phyloP scores from a whole-genome alignment of 164 flowering plant genomes.

The Kingdonia uniflora region DNA sequence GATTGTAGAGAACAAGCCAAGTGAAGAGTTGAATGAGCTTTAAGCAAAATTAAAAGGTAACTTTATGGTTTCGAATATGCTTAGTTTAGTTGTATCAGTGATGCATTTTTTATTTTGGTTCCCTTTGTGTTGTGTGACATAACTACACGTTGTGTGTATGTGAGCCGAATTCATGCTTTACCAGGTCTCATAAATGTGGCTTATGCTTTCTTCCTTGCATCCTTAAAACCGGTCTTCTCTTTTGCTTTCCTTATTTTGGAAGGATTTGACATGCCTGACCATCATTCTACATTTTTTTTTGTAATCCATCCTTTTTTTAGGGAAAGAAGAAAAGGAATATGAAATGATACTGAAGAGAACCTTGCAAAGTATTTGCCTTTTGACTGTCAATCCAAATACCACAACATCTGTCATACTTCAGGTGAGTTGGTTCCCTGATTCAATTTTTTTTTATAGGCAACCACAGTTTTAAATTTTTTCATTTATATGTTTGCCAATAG shows the following conservation, averaged over 20 bases:
- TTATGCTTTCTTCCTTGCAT: not conserved
- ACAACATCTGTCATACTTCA: conserved; percentile 81
- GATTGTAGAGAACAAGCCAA: too few relatives aligned
- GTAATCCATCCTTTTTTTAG: conserved; percentile 23
- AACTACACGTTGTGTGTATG: too few relatives aligned
- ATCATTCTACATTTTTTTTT: not conserved
- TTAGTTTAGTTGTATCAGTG: too few relatives aligned
- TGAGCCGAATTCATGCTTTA: not conserved
- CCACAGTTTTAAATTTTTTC: not conserved
- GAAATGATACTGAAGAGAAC: conserved; percentile 86
- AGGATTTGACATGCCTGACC: not conserved
- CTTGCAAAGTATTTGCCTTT: conserved; percentile 67
- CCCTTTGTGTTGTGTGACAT: too few relatives aligned
- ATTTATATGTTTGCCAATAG: not conserved
- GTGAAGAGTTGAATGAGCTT: too few relatives aligned
- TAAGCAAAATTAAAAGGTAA: too few relatives aligned
- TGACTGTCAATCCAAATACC: conserved; percentile 79
- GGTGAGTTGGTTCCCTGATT: conserved; percentile 26
- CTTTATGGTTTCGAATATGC: too few relatives aligned
- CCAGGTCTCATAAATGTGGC: not conserved
- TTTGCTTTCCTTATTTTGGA: too few relatives aligned
- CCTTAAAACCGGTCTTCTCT: too few relatives aligned
- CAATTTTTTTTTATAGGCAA: not conserved
- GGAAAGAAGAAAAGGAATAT: conserved; percentile 76
- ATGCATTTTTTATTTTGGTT: too few relatives aligned